Evolutionary conservation across 306 rosid species (phyloP), one percentile per base, ranked within the genome.

Genomic region (Pyrus betulifolia): DNA sequence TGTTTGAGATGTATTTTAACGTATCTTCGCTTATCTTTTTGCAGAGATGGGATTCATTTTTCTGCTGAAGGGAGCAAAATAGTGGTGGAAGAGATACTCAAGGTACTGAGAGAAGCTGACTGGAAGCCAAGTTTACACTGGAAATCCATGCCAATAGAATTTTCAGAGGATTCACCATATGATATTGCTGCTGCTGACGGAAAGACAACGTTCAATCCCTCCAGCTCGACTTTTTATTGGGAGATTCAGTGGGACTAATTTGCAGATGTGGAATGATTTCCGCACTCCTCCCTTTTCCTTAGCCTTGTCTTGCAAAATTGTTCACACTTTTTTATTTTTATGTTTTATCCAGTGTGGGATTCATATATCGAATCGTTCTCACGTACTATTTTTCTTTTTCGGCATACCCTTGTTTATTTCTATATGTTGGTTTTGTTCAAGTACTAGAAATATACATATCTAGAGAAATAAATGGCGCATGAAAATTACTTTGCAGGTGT

Each of bases 161-260:
- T 91, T 80, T 51, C 90, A 9, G 93, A 96, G 78, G 94, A 96
- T 76, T 96, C 98, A 1, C 82, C 89, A 1, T 92, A 81, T 78
- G 96, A 96, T 86, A 96, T 96, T 60, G 93, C 91, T 82, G 86
- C 97, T 27, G 97, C 97, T 31, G 91, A 91, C 83, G 99, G 96
- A 22, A 74, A 82, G 72, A 76, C 80, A 31, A 96, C 99, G 13
- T 35, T 92, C 65, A 92, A 96, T 69, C 88, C 94, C 28, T 91
- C 98, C 8, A 90, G 91, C 80, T 92, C 98, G 99, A 85, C 93
- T 45, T 89, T 74, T 86, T 88, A 88, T 71, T 75, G 94, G 84
- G 93, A 92, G 72, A 58, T 74, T 80, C 87, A 82, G 46, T 89
- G 97, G 98, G 89, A 96, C 80, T 92, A 92, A 67, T 19, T 57